Evolutionary conservation across 306 rosid genomes (phyloP).

Genomic region (Sindora glabra): DNA sequence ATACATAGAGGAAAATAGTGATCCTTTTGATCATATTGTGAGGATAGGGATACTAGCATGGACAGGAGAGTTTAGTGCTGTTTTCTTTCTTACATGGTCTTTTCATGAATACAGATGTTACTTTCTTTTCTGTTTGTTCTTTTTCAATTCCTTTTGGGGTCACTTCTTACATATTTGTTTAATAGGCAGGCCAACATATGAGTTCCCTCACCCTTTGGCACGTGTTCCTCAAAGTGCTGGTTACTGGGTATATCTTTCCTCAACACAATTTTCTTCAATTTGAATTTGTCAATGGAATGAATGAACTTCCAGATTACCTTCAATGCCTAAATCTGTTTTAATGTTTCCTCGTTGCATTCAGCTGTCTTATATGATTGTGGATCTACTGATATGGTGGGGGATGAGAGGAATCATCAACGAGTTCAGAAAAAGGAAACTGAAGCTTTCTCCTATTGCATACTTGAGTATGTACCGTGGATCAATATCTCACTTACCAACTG

Average conservation of each 20-base stretch:
- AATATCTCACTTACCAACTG: constrained; percentile 90
- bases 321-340: constrained; percentile 5
- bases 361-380: constrained; percentile 88
- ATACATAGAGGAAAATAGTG: not conserved
- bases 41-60: no score
- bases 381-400: constrained; percentile 94
- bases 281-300: constrained; percentile 20
- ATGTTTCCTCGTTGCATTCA: constrained; percentile 37
- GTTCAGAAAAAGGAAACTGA: constrained; percentile 79
- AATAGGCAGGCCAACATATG: constrained; percentile 82
- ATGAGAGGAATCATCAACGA: constrained; percentile 76
- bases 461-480: constrained; percentile 92
- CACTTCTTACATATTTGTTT: constrained; percentile 24
- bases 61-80: not conserved
- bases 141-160: not conserved
- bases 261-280: not conserved
- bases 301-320: constrained; percentile 13
- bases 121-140: not conserved
- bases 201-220: constrained; percentile 92
- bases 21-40: not conserved
- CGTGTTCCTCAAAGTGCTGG: constrained; percentile 92
- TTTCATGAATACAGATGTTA: not conserved
- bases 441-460: constrained; percentile 93
- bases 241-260: constrained; percentile 66
- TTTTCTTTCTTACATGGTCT: not conserved